phyloP scores from a whole-genome alignment of 768 basidiomycete genomes.

The Lepiota brunneoincarnata region DNA sequence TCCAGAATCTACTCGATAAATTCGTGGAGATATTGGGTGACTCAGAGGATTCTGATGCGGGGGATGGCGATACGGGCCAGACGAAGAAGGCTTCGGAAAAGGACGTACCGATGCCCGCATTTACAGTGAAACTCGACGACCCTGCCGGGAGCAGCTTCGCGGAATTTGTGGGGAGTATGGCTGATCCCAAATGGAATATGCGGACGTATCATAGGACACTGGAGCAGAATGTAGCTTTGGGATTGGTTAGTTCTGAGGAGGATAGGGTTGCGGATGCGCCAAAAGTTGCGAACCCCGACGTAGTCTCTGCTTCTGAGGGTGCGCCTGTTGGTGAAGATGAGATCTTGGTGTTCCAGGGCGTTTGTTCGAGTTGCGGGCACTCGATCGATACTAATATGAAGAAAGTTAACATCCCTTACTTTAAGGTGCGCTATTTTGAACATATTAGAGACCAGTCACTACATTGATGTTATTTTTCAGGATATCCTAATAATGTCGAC shows the following conservation, averaged over 20 bases:
- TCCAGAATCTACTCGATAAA: conserved; percentile 70
- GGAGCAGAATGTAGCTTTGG: conserved; percentile 79
- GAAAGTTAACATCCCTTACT: conserved; percentile 94
- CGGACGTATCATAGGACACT: conserved; percentile 75
- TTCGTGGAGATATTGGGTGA: conserved; percentile 65
- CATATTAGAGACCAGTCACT: neutral
- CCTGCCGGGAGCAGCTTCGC: conserved; percentile 96
- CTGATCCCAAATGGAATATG: conserved; percentile 93
- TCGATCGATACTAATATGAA: conserved; percentile 89
- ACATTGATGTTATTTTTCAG: conserved; percentile 35
- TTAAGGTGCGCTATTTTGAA: conserved; percentile 61
- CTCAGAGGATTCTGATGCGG: conserved; percentile 50
- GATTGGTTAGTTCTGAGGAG: conserved; percentile 54
- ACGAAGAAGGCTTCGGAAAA: conserved; percentile 30
- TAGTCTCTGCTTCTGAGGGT: conserved; percentile 18
- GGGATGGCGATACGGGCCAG: conserved; percentile 27
- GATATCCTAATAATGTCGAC: conserved; percentile 98
- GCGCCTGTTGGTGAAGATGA: conserved; percentile 67
- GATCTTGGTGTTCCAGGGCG: conserved; percentile 82
- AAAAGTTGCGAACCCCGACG: conserved; percentile 14
- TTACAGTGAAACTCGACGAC: conserved; percentile 88
- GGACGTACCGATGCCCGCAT: conserved; percentile 58
- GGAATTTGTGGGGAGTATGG: conserved; percentile 82
- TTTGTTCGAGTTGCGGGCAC: conserved; percentile 87
- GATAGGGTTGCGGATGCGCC: conserved; percentile 13